phyloP scores from a whole-genome alignment of 2,329 filamentous ascomycete genomes.

The Dothistroma pini region DNA sequence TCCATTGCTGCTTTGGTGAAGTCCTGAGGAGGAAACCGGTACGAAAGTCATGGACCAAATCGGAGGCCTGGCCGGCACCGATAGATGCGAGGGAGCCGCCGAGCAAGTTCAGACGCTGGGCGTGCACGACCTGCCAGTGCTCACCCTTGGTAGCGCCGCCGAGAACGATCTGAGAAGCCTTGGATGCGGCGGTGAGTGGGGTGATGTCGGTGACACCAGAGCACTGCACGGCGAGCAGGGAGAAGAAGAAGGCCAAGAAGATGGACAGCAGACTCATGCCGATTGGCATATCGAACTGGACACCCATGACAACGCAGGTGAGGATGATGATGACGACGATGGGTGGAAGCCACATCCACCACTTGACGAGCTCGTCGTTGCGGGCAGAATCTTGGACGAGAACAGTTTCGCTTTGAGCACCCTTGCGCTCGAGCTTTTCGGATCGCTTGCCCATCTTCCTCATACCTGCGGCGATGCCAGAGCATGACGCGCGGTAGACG shows the following conservation, averaged over 20 bases:
- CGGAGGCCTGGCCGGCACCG: constrained; percentile 42
- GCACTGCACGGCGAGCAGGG: constrained; percentile 59
- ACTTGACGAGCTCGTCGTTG: constrained; percentile 47
- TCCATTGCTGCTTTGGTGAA: constrained; percentile 62
- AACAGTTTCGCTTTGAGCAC: constrained; percentile 38
- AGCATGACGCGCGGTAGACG: constrained; percentile 46
- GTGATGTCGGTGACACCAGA: constrained; percentile 54
- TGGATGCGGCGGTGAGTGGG: constrained; percentile 63
- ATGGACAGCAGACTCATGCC: constrained; percentile 56
- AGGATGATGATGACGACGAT: constrained; percentile 49
- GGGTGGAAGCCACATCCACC: constrained; percentile 52
- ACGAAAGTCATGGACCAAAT: constrained; percentile 61
- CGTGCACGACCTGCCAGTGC: constrained; percentile 47
- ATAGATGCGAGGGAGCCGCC: constrained; percentile 51
- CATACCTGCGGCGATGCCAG: constrained; percentile 41
- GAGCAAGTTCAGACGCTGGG: constrained; percentile 63
- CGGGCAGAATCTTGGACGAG: constrained; percentile 51
- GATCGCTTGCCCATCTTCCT: constrained; percentile 43
- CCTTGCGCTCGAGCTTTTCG: constrained; percentile 43
- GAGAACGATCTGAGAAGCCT: constrained; percentile 66
- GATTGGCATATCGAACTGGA: constrained; percentile 55
- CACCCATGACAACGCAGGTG: constrained; percentile 47
- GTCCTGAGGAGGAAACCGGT: constrained; percentile 65
- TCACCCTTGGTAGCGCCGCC: constrained; percentile 60
- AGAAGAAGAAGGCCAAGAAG: constrained; percentile 58